Percentiles rank a stretch among this genome's conserved stretches.
phyloP scores from a whole-genome alignment of 257 asterid species.

The Nicotiana undulata region DNA sequence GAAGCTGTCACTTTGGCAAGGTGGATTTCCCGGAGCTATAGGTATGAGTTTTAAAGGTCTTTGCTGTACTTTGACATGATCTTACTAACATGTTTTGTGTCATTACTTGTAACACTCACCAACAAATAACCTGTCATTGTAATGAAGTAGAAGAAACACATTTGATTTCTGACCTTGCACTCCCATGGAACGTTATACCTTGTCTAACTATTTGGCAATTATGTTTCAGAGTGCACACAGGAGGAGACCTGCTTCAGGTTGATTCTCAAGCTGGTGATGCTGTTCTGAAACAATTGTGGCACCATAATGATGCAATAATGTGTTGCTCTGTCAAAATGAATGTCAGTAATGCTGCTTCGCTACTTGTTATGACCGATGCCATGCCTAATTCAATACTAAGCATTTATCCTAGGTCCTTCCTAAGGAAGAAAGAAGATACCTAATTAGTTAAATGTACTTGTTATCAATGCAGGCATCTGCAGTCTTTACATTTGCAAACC shows the following conservation, averaged over 20 bases:
- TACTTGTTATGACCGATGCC: not conserved
- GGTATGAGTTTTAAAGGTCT: constrained; percentile 25
- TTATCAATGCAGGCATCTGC: constrained; percentile 64
- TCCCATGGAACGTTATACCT: not conserved
- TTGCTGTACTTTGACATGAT: not conserved
- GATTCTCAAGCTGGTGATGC: constrained; percentile 60
- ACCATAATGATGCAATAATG: constrained; percentile 81
- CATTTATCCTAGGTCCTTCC: not conserved
- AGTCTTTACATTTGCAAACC: constrained; percentile 80
- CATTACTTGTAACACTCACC: not conserved
- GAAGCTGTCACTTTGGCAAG: constrained; percentile 70
- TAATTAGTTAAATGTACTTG: not conserved
- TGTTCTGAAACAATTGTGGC: constrained; percentile 79
- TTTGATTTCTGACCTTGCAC: not conserved
- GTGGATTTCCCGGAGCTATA: constrained; percentile 80
- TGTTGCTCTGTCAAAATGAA: constrained; percentile 87
- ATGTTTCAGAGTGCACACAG: constrained; percentile 58
- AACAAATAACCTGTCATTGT: not conserved
- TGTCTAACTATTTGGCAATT: not conserved
- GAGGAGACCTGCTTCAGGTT: constrained; percentile 54
- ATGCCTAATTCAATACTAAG: not conserved
- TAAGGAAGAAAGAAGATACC: not conserved
- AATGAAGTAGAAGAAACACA: not conserved
- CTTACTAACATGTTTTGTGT: not conserved
- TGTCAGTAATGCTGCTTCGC: constrained; percentile 24